These are phyloP conservation scores for Rutstroemia sp. DNA, from an alignment of 2,329 filamentous ascomycete genomes.

Conservation along the genomic window DNA sequence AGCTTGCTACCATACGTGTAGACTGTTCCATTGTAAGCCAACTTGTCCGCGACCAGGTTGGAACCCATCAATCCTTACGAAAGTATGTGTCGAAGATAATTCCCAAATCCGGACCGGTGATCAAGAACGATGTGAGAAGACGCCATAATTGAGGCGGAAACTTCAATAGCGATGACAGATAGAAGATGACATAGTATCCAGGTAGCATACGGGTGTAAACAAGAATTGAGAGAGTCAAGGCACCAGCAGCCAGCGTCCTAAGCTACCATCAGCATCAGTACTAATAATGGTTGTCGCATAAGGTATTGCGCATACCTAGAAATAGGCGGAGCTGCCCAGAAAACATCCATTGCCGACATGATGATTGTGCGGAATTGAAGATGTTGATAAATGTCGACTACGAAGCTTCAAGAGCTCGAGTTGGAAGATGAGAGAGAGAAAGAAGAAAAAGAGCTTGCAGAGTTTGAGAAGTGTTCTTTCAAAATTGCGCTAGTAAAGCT, in stretches of 20 bases:
- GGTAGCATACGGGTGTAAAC: constrained; percentile 48
- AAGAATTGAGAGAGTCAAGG: constrained; percentile 51
- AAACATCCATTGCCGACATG: constrained; percentile 47
- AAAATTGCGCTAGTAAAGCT: constrained; percentile 1
- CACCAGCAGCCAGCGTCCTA: constrained; percentile 58
- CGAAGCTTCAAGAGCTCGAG: background rate
- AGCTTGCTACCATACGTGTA: constrained; percentile 59
- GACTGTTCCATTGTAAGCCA: constrained; percentile 35
- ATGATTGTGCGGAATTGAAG: constrained; percentile 11
- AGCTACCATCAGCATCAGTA: constrained; percentile 38
- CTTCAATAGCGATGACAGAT: constrained; percentile 41
- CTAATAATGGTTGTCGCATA: constrained; percentile 13
- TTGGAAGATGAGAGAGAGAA: constrained; percentile 13
- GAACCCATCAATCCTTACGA: constrained; percentile 35
- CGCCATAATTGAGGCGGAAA: constrained; percentile 37
- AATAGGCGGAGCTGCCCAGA: constrained; percentile 59
- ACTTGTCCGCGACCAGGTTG: constrained; percentile 7
- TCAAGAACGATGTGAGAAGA: constrained; percentile 30
- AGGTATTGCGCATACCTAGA: constrained; percentile 45
- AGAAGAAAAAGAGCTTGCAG: background rate
- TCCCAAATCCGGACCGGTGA: constrained; percentile 29
- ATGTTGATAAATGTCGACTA: constrained; percentile 3
- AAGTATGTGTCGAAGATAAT: constrained; percentile 66
- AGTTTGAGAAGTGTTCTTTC: constrained; percentile 8
- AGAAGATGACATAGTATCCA: constrained; percentile 43